phyloP scores from a whole-genome alignment of 2,329 filamentous ascomycete species.

The Elsinoe fawcettii region DNA sequence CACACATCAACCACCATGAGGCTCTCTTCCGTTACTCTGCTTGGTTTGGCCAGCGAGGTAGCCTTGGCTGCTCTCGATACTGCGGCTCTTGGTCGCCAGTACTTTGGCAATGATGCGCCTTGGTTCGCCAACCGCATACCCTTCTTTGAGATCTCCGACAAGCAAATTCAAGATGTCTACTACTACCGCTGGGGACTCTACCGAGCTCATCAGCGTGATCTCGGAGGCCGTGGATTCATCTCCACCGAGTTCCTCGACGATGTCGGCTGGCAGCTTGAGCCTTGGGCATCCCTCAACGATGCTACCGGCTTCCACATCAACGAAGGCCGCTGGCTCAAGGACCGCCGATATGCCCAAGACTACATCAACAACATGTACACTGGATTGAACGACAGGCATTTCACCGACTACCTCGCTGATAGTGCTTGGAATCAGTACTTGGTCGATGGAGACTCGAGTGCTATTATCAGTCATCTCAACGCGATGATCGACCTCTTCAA shows the following conservation, averaged over 20 bases:
- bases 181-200: conserved; percentile 42
- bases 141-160: conserved; percentile 35
- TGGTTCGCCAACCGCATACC: conserved; percentile 36
- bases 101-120: conserved; percentile 36
- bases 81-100: conserved; percentile 25
- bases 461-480: conserved; percentile 29
- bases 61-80: conserved; percentile 23
- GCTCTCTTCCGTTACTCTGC: background rate
- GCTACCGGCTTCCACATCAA: conserved; percentile 39
- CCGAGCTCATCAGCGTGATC: conserved; percentile 38
- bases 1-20: background rate
- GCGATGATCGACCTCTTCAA: conserved; percentile 33
- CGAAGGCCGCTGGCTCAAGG: conserved; percentile 39
- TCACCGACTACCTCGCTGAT: conserved; percentile 38
- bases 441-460: conserved; percentile 34
- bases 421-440: conserved; percentile 35
- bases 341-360: conserved; percentile 38
- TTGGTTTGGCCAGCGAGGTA: background rate
- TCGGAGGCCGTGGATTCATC: conserved; percentile 37
- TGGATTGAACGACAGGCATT: conserved; percentile 37
- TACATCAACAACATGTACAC: conserved; percentile 37
- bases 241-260: conserved; percentile 40
- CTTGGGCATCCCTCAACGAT: conserved; percentile 39
- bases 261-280: conserved; percentile 36
- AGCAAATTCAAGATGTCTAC: conserved; percentile 36